A percentile compares a stretch with the other conserved stretches of the same genome.
phyloP scores from a whole-genome alignment of 2,329 filamentous ascomycete genomes.

The Coniochaeta sp. region DNA sequence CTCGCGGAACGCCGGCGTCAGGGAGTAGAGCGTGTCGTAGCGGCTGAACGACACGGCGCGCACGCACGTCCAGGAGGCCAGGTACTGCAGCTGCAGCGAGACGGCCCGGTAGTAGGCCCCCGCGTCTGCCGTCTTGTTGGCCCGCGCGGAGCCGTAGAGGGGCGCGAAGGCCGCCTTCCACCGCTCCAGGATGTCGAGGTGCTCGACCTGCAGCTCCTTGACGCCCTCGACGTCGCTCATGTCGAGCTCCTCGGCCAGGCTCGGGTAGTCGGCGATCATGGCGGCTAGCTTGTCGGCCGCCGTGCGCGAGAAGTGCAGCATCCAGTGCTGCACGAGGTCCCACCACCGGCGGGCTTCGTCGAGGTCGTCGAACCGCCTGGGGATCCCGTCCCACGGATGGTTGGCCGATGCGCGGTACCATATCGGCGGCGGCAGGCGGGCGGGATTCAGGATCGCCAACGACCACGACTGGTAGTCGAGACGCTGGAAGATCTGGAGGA shows the following conservation, averaged over 20 bases:
- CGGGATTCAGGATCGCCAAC: slow-evolving; percentile 12
- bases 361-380: slow-evolving; percentile 12
- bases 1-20: slow-evolving; percentile 35
- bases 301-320: slow-evolving; percentile 15
- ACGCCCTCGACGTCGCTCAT: slow-evolving; percentile 10
- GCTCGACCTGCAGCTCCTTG: slow-evolving; percentile 15
- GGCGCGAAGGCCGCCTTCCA: slow-evolving; percentile 31
- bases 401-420: slow-evolving; percentile 4
- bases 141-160: slow-evolving; percentile 20
- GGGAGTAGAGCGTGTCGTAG: slow-evolving; percentile 23
- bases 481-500: slow-evolving; percentile 20
- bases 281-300: slow-evolving; percentile 11
- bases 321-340: slow-evolving; percentile 20
- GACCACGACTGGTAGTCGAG: slow-evolving; percentile 21
- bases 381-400: slow-evolving; percentile 10
- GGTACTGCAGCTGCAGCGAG: slow-evolving; percentile 33
- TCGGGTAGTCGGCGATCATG: slow-evolving; percentile 1
- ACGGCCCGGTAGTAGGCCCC: slow-evolving; percentile 26
- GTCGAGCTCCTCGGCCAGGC: slow-evolving; percentile 7
- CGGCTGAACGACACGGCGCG: slow-evolving; percentile 29
- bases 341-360: slow-evolving; percentile 20
- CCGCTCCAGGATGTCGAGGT: slow-evolving; percentile 29
- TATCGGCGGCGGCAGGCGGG: slow-evolving; percentile 6
- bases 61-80: slow-evolving; percentile 31
- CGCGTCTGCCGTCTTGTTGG: slow-evolving; percentile 11